Evolutionary conservation across 2,329 filamentous ascomycete genomes (phyloP), one percentile per base, ranked within the genome.

Genomic region (Tolypocladium paradoxum): DNA sequence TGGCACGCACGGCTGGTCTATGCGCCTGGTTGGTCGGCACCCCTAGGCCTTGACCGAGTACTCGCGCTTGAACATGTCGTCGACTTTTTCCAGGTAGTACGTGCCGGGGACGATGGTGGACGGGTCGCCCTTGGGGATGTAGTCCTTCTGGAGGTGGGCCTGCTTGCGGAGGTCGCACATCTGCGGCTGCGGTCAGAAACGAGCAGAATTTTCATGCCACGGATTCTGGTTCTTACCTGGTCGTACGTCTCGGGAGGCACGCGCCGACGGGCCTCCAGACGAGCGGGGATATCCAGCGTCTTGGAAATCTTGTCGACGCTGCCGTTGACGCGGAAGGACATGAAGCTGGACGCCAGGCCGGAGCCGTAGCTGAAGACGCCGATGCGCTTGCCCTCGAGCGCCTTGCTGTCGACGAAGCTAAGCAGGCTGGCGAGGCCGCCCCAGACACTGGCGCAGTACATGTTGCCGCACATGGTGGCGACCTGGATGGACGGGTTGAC

Each of bases 1-100:
- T n/a, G n/a, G 11, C 38, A 53, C 48, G 14, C 18, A 48, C 49
- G 53, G 50, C 50, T 29, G 33, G 35, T 52, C 38, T 20, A 34
- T 16, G 47, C 20, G 29, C 11, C 31, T 3, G 12, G 6, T 9
- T 6, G 22, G 29, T 20, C 12, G 31, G 24, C 46, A 29, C 49
- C 6, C 61, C 67, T 81, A 91, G 69, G 79, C 84, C 79, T 91
- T 88, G 74, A 91, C 68, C 53, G 77, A 73, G 72, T 93, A 93
- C 67, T 81, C 80, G 64, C 88, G 82, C 75, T 87, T 84, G 84
- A 88, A 93, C 87, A 90, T 90, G 62, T 89, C 87, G 65, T 93
- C 88, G 48, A 93, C 80, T 68, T 85, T 83, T 65, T 82, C 82
- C 55, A 93, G 78, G 74, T 91, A 93, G 76, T 92, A 93, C 24